Evolutionary conservation across 768 basidiomycete species (phyloP), one percentile per base, ranked within the genome.

Genomic region (Boletus patriciae): DNA sequence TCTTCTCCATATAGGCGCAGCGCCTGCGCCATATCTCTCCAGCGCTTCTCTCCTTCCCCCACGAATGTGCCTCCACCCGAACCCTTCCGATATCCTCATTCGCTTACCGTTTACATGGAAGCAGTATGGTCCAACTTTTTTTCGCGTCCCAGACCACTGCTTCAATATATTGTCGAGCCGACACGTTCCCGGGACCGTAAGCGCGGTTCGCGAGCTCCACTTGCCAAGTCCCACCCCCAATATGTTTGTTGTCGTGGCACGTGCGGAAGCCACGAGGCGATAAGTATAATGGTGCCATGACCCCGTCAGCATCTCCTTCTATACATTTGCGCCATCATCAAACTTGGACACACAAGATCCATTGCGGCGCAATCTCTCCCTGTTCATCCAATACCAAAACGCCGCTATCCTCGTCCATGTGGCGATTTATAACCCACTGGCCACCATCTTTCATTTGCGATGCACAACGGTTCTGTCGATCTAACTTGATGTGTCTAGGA

Each of bases 21-120:
- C 63, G 60, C 62, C 52, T 59, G 43, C 43, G 23, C 47, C 34
- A 16, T 42, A 54, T 43, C 36, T 31, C 18, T 27, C 46, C 49
- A 50, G 51, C 61, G 54, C 61, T 63, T 63, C 59, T 55, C 37
- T 16, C 38, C 46, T 36, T 57, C 19, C 12, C 38, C 8, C 42
- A 21, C 44, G 13, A 12, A 40, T 23, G 40, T 27, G 23, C 46
- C 50, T 37, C 52, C 49, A 47, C 62, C 69, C 68, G 67, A 37
- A 10, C 58, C 16, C 52, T 25, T 60, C 69, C 69, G 68, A 60
- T 34, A 52, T 25, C 43, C 45, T 59, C 59, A 59, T 57, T 55
- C 41, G 48, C 36, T 23, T 42, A n/a, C 9, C 6, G 3, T 23
- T 50, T 19, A 36, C 46, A 47, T 49, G 25, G 45, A 44, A 31